Conservation (phyloP, 257 asterid genomes). For the Galeopsis tetrahit region DNA sequence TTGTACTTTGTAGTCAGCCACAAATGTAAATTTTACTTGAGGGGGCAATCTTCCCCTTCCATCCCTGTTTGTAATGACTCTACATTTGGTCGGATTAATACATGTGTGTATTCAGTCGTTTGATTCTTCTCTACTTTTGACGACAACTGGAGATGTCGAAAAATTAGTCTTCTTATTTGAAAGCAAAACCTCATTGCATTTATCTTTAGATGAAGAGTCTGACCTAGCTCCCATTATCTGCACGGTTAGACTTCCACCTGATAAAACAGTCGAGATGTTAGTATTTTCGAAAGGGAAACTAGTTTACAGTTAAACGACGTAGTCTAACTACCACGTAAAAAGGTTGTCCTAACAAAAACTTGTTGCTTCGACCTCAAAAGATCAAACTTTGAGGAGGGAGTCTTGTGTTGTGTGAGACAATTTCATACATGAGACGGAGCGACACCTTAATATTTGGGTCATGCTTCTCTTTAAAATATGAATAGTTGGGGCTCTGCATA, state of each 20-base stretch:
- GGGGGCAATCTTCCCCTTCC: no score
- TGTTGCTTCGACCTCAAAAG: not conserved
- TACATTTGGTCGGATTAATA: slow-evolving; percentile 13
- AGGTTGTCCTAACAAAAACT: not conserved
- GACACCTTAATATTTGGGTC: no score
- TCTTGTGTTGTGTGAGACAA: no score
- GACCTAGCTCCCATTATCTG: slow-evolving; percentile 67
- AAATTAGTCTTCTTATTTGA: slow-evolving; percentile 37
- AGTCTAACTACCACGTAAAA: not conserved
- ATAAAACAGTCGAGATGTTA: slow-evolving; percentile 7
- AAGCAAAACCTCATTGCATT: slow-evolving; percentile 25
- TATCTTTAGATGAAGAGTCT: slow-evolving; percentile 23
- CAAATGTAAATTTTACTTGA: no score
- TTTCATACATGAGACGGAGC: no score
- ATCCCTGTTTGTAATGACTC: not conserved
- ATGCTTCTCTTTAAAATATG: no score
- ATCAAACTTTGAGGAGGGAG: no score
- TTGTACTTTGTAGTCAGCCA: no score
- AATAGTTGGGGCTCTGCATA: no score
- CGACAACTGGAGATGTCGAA: slow-evolving; percentile 42
- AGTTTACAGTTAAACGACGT: not conserved
- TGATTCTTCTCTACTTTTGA: slow-evolving; percentile 41
- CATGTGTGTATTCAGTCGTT: slow-evolving; percentile 36
- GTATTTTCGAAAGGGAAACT: not conserved
- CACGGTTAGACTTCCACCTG: slow-evolving; percentile 81